phyloP scores from a whole-genome alignment of 2,329 filamentous ascomycete species.

The Colletotrichum australisinense region DNA sequence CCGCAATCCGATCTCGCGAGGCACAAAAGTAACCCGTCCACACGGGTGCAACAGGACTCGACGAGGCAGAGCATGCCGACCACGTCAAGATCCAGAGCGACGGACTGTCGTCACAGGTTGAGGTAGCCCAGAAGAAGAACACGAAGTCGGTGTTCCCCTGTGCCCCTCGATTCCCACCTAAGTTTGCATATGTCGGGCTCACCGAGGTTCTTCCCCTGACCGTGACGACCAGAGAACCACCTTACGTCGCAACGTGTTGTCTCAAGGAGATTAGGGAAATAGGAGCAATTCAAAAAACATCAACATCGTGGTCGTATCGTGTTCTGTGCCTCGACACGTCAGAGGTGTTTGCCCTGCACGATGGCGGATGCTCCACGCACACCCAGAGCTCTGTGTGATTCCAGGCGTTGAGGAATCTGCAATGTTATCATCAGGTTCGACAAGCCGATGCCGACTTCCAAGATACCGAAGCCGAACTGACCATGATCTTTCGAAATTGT shows the following conservation, averaged over 20 bases:
- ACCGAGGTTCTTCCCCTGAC: not conserved
- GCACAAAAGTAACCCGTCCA: conserved; percentile 3
- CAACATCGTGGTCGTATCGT: conserved; percentile 1
- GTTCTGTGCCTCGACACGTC: conserved; percentile 27
- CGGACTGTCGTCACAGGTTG: not conserved
- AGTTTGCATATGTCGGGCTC: not conserved
- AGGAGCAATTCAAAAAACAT: conserved; percentile 13
- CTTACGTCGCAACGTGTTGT: conserved; percentile 1
- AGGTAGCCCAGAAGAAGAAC: not conserved
- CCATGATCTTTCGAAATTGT: not conserved
- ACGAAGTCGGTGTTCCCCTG: not conserved
- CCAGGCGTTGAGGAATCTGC: not conserved
- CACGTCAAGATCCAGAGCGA: conserved; percentile 17
- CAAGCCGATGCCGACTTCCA: not conserved
- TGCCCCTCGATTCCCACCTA: not conserved
- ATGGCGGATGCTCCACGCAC: conserved; percentile 21
- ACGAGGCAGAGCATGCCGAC: not conserved
- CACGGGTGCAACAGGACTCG: conserved; percentile 32
- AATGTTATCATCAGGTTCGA: too few relatives aligned
- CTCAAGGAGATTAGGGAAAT: conserved; percentile 35
- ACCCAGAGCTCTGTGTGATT: not conserved
- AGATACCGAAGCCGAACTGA: not conserved
- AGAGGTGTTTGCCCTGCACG: conserved; percentile 23
- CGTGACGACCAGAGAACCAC: not conserved
- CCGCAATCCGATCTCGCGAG: not conserved